Conservation (phyloP, 192 early-diverging fungal genomes). For the Entomortierella beljakovae region DNA sequence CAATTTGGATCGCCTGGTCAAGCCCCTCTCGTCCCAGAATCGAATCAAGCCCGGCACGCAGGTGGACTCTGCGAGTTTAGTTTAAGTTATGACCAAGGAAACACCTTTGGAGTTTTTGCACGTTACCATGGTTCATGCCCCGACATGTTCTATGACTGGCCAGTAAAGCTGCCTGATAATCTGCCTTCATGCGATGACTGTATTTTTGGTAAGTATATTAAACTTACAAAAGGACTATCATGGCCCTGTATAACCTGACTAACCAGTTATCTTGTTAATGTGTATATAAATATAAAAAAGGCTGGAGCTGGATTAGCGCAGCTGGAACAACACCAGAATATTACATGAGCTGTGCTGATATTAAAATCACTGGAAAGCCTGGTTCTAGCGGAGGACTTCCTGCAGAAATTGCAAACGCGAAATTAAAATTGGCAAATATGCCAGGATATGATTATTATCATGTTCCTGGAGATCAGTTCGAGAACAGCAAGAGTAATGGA, state of each 20-base stretch:
- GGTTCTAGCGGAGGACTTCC: slow-evolving; percentile 52
- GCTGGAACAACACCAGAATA: slow-evolving; percentile 74
- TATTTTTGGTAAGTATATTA: slow-evolving; percentile 34
- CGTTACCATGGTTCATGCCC: slow-evolving; percentile 56
- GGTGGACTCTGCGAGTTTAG: slow-evolving; percentile 80
- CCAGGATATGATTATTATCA: slow-evolving; percentile 38
- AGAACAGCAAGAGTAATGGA: slow-evolving; percentile 29
- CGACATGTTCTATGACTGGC: slow-evolving; percentile 56
- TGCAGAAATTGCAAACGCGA: slow-evolving; percentile 10
- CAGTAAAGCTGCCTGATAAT: slow-evolving; percentile 49
- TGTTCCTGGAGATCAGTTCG: slow-evolving; percentile 31
- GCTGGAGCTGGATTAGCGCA: slow-evolving; percentile 81
- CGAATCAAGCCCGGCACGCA: slow-evolving; percentile 66
- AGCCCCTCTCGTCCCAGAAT: slow-evolving; percentile 19
- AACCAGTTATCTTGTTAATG: too few species aligned
- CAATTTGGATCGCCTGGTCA: slow-evolving; percentile 33
- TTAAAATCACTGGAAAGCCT: slow-evolving; percentile 63
- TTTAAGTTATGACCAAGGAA: slow-evolving; percentile 72
- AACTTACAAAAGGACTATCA: too few species aligned
- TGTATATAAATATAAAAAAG: too few species aligned
- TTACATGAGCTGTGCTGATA: slow-evolving; percentile 83
- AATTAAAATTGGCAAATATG: slow-evolving; percentile 38
- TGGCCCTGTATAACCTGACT: too few species aligned
- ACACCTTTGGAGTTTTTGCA: slow-evolving; percentile 60
- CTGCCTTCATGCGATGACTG: slow-evolving; percentile 52